Evolutionary conservation across 2,329 filamentous ascomycete genomes (phyloP).

Genomic region (Verticillium tricorpus): DNA sequence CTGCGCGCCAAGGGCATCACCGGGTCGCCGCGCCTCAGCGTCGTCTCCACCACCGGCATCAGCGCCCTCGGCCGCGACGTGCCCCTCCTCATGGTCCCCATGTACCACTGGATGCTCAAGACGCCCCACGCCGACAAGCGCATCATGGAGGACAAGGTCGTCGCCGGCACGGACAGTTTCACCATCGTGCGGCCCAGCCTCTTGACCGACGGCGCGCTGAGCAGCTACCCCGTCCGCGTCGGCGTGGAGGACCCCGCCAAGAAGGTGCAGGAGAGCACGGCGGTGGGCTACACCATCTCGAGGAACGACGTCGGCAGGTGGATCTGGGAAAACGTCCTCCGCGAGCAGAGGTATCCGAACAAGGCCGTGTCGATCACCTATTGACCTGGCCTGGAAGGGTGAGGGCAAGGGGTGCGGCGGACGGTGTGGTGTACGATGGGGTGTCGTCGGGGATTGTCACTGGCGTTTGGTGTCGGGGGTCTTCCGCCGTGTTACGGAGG

Average conservation of each 20-base stretch:
- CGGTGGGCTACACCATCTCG: constrained; percentile 42
- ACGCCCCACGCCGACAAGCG: constrained; percentile 44
- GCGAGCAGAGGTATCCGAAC: constrained; percentile 20
- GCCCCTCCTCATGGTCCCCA: constrained; percentile 34
- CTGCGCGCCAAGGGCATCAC: constrained; percentile 18
- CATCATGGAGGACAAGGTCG: constrained; percentile 33
- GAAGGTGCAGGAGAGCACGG: constrained; percentile 24
- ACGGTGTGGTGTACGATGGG: neutral
- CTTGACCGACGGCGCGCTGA: constrained; percentile 23
- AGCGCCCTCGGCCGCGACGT: constrained; percentile 31
- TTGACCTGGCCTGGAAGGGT: constrained; percentile 7
- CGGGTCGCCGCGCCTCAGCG: constrained; percentile 27
- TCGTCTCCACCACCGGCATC: constrained; percentile 36
- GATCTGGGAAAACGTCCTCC: constrained; percentile 36
- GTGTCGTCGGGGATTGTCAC: too few relatives aligned
- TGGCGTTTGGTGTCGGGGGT: neutral
- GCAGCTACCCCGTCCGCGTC: constrained; percentile 23
- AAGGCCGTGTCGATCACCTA: constrained; percentile 34
- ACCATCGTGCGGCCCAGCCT: constrained; percentile 34
- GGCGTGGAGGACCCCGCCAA: constrained; percentile 33
- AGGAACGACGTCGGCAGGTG: constrained; percentile 43
- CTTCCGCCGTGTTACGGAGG: neutral
- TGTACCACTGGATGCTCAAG: constrained; percentile 37
- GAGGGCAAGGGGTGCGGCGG: neutral
- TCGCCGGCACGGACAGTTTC: constrained; percentile 24